Base-by-base conservation (phyloP, 2,329 filamentous ascomycete genomes). In the Ophiostoma montium region DNA sequence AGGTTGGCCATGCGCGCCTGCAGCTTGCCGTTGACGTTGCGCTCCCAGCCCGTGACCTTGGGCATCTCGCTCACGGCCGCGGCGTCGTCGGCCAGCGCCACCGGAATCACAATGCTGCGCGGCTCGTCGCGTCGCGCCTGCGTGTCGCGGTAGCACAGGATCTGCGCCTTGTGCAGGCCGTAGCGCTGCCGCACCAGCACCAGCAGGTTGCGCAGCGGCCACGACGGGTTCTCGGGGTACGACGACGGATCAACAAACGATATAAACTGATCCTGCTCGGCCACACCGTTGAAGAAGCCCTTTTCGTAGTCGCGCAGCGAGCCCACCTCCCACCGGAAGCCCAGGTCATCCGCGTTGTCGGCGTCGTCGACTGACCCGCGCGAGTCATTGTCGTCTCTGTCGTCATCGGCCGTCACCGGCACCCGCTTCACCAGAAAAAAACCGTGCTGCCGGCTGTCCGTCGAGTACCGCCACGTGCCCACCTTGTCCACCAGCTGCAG, bases 41-140 rank as follows among this genome's bases (percentile, higher is more conserved):
- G 80, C 65, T 96, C 92, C 92, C 92, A 98, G 19, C 92, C 92
- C 1, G 89, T 95, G 11, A 92, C 82, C 62, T 94, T 95, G 46
- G 92, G 90, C 74, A 94, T 79, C 47, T 74, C 66, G 50, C 65
- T 55, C 5, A 65, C 63, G 67, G 67, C 65, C 48, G 42, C 42
- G 4, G 42, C 42, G 21, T 33, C 42, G 2, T 64, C 47, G 27
- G 74, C 75, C 61, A 78, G 75, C 57, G 75, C 67, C 33, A 90
- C 66, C 7, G 75, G 76, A 47, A 96, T 68, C 41, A 95, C 78
- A 36, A 92, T 74, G 58, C 87, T 95, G 59, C 84, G 81, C 1
- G 86, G 80, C 57, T 89, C 82, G 55, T 94, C 86, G 52, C 87
- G 76, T 50, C 76, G 78, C 1, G 78, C 68, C 57, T 89, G 86